Conservation (phyloP, 805 yeast species). For the Lipomyces mesembrius region DNA sequence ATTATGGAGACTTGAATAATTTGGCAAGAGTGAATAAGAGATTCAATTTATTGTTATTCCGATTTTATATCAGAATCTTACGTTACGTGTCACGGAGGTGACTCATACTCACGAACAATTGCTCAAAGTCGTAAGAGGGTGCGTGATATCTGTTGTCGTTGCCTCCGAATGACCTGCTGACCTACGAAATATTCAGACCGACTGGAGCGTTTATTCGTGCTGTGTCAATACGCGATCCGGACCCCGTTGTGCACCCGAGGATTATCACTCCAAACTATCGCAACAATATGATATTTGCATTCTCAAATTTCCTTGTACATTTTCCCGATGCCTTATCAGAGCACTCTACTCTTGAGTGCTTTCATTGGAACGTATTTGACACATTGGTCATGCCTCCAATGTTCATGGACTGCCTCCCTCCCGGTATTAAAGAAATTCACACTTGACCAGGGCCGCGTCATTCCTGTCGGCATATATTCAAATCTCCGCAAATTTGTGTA, state of each 20-base stretch:
- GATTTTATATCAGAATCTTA: conserved; percentile 23
- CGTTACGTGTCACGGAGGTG: conserved; percentile 21
- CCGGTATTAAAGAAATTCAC: conserved; percentile 25
- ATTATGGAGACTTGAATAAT: conserved; percentile 23
- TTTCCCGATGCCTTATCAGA: conserved; percentile 20
- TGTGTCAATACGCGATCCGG: conserved; percentile 34
- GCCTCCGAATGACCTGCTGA: not conserved
- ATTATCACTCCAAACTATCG: conserved; percentile 36
- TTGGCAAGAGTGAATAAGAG: conserved; percentile 25
- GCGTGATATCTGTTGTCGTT: not conserved
- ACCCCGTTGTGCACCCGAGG: conserved; percentile 28
- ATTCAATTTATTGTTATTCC: conserved; percentile 29
- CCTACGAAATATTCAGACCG: not conserved
- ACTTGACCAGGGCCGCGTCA: conserved; percentile 33
- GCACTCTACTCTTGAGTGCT: conserved; percentile 12
- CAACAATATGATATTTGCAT: conserved; percentile 31
- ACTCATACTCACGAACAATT: conserved; percentile 16
- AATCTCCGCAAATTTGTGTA: conserved; percentile 25
- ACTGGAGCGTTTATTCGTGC: conserved; percentile 23
- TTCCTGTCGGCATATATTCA: conserved; percentile 21
- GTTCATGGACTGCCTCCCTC: conserved; percentile 31
- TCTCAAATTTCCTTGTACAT: conserved; percentile 23
- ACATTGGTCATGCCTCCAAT: conserved; percentile 31
- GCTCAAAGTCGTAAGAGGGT: conserved; percentile 24
- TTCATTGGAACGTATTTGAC: conserved; percentile 37